These are phyloP conservation scores for Tremellales sp. DNA, from an alignment of 1,284 basidiomycete species.

Conservation along the genomic window DNA sequence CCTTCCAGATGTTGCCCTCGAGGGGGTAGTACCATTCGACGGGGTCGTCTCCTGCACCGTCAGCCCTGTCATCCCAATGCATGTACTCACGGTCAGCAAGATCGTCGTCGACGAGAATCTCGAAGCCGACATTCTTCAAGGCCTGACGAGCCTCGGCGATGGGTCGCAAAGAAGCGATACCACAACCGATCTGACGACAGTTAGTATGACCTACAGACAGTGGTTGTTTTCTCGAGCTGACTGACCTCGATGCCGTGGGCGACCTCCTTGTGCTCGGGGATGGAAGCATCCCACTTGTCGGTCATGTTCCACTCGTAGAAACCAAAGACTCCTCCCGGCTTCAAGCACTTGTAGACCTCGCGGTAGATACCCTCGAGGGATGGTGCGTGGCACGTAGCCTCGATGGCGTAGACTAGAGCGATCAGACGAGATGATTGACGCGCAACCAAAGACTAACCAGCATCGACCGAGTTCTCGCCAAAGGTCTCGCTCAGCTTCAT, in stretches of 20 bases:
- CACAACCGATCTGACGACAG: constrained; percentile 68
- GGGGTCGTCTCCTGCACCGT: constrained; percentile 54
- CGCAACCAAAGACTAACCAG: constrained; percentile 57
- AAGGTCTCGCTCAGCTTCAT: constrained; percentile 93
- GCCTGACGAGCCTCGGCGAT: constrained; percentile 71
- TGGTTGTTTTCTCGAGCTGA: not conserved
- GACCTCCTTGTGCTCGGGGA: constrained; percentile 83
- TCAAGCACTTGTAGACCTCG: constrained; percentile 89
- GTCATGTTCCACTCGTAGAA: constrained; percentile 99
- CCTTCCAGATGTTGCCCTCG: constrained; percentile 86
- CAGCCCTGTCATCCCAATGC: constrained; percentile 1
- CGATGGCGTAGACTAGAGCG: constrained; percentile 81
- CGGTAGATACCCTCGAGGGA: constrained; percentile 93
- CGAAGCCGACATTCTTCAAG: constrained; percentile 78
- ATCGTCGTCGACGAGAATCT: constrained; percentile 89
- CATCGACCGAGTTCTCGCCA: constrained; percentile 90
- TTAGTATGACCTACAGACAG: too few relatives aligned
- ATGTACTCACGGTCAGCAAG: constrained; percentile 68
- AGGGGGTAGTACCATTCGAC: constrained; percentile 96
- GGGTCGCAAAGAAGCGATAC: constrained; percentile 95
- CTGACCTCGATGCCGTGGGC: constrained; percentile 75
- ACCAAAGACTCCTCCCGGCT: constrained; percentile 94
- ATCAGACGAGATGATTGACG: not conserved
- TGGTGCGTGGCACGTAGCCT: constrained; percentile 95
- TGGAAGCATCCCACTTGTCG: constrained; percentile 82